Base-by-base conservation (phyloP, 768 basidiomycete genomes). In the Auriscalpium orientale region DNA sequence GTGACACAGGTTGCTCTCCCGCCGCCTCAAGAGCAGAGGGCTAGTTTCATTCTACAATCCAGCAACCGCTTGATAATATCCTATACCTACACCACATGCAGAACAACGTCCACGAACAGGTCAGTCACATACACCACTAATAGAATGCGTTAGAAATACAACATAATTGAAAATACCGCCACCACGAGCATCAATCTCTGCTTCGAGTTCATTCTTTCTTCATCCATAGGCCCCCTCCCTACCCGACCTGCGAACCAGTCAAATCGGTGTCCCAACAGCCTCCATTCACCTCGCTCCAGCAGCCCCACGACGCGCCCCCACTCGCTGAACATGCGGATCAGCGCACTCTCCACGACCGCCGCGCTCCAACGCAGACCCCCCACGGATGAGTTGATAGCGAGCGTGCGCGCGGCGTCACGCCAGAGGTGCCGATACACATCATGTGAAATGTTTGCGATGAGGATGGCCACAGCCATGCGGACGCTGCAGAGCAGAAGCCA, bases 311-410 rank as follows among this genome's bases (percentile, higher is more conserved):
- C 37, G 8, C 80, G 71, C 0, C 80, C 82, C 46, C 70, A 64
- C 55, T 84, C 82, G 40, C 75, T 79, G 20, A 70, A 70, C 66
- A 84, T 70, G 22, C 81, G 71, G 46, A 84, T 75, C 9, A 81
- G 44, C 0, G 79, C 64, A 53, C 82, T 79, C 60, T 84, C 82
- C 0, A 73, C 40, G 1, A 79, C 69, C 0, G 81, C 80, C 0
- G 69, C 8, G 6, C 71, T 18, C 76, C 78, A 79, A n/a, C 58
- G 58, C 3, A 60, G 9, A 11, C 75, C 71, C 0, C 10, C 16
- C 8, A 80, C 50, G 13, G 64, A 72, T 7, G 74, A 71, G 40
- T 74, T 69, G 54, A 77, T 62, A 4, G 50, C 47, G 1, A 37
- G 48, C 34, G 68, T 63, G 15, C 76, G 69, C n/a, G 72, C 65